Conservation (phyloP, 495 filamentous ascomycete genomes). For the Aspergillus asperescens region DNA sequence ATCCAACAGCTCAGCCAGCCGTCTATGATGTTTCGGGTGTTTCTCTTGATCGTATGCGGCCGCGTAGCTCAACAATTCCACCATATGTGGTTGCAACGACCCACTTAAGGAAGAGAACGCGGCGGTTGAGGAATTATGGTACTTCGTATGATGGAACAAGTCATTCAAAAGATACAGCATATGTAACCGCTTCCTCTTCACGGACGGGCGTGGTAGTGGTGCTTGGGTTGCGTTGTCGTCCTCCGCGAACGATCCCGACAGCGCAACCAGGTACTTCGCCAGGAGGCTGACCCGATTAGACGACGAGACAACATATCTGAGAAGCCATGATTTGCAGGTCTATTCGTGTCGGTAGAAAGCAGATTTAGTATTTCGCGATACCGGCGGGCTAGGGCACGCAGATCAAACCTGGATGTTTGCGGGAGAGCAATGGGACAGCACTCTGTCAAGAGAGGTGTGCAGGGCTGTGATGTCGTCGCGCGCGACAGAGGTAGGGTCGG, state of each 20-base stretch:
- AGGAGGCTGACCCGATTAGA: slow-evolving; percentile 58
- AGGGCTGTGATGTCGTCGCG: slow-evolving; percentile 69
- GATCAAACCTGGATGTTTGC: slow-evolving; percentile 93
- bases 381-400: slow-evolving; percentile 26
- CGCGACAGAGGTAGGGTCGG: slow-evolving; percentile 65
- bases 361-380: slow-evolving; percentile 50
- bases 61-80: slow-evolving; percentile 55
- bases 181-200: slow-evolving; percentile 66
- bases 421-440: slow-evolving; percentile 68
- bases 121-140: slow-evolving; percentile 43
- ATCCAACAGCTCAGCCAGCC: slow-evolving; percentile 59
- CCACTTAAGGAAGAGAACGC: slow-evolving; percentile 51
- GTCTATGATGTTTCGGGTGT: slow-evolving; percentile 60
- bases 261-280: slow-evolving; percentile 69
- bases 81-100: slow-evolving; percentile 56
- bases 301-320: slow-evolving; percentile 65
- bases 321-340: slow-evolving; percentile 85
- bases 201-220: slow-evolving; percentile 39
- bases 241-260: slow-evolving; percentile 54
- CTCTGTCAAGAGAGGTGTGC: slow-evolving; percentile 60
- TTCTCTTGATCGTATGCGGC: slow-evolving; percentile 54
- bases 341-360: slow-evolving; percentile 49
- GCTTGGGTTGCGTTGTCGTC: slow-evolving; percentile 14
- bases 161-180: slow-evolving; percentile 81
- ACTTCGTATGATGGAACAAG: slow-evolving; percentile 71